A percentile compares a stretch with the other conserved stretches of the same genome.
These are phyloP conservation scores for Allomyces javanicus DNA, from an alignment of 192 early-diverging fungal species.

Conservation along the genomic window DNA sequence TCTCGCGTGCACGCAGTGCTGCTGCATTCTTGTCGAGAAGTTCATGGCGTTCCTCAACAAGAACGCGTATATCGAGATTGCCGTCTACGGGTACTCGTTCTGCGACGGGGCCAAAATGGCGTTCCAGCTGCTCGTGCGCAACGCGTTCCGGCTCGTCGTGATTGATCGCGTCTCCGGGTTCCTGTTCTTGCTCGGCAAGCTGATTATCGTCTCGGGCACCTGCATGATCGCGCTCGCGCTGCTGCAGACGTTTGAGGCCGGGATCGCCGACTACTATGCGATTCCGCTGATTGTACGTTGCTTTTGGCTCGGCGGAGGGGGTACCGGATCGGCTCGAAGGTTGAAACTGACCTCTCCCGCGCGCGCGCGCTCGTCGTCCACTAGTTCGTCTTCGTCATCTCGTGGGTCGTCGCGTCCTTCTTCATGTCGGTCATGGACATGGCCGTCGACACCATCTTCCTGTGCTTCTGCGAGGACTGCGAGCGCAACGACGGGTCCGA, in stretches of 20 bases:
- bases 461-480: slow-evolving; percentile 27
- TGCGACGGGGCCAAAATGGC: slow-evolving; percentile 14
- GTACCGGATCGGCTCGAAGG: too few relatives aligned
- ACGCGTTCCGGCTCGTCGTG: slow-evolving; percentile 16
- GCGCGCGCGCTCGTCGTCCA: too few relatives aligned
- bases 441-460: slow-evolving; percentile 32
- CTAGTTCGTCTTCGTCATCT: slow-evolving; percentile 7
- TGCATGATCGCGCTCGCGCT: slow-evolving; percentile 3
- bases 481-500: slow-evolving; percentile 30
- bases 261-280: slow-evolving; percentile 4
- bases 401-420: slow-evolving; percentile 19
- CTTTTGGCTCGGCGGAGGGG: background rate
- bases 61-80: slow-evolving; percentile 35
- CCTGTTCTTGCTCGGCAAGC: slow-evolving; percentile 13
- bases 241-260: slow-evolving; percentile 13
- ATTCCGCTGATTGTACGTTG: background rate
- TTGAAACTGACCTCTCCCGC: too few relatives aligned
- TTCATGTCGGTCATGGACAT: slow-evolving; percentile 25
- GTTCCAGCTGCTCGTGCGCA: slow-evolving; percentile 18
- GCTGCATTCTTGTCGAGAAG: slow-evolving; percentile 12
- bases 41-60: slow-evolving; percentile 33
- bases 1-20: slow-evolving; percentile 23
- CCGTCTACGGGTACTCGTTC: slow-evolving; percentile 27
- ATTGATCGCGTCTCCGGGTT: slow-evolving; percentile 22
- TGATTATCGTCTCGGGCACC: background rate